Evolutionary conservation across 371 early-diverging fungal genomes (phyloP), one percentile per base, ranked within the genome.

Genomic region (Mortierella sp.): DNA sequence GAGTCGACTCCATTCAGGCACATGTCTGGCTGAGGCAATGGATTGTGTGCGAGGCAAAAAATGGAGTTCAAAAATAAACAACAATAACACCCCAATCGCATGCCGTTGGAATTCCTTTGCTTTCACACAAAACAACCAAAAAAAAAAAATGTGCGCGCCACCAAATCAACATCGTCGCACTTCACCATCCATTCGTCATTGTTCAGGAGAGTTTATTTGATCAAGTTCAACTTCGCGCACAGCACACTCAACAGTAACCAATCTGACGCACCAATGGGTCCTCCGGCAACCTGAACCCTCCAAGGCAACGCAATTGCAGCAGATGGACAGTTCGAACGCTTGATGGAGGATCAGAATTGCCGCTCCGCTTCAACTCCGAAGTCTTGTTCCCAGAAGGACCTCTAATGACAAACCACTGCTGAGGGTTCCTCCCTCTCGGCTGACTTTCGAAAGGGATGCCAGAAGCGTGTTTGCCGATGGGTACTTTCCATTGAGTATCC

Each of bases 401-500:
- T n/a, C n/a, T n/a, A n/a, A n/a, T n/a, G 53, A 10, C 58, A 10
- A 19, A 29, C 7, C 29, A 11, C 8, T 11, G 24, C 4, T 13
- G 29, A 14, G 7, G 16, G 34, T 31, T 55, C 31, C 4, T 55
- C 14, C 29, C 11, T 29, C 11, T 5, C 16, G 19, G 13, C 55
- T 55, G 55, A 55, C 29, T 31, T 19, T 55, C 16, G 5, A 55
- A 53, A 29, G 31, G 31, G 58, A 55, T 31, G 58, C 58, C 58
- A 31, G 58, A 55, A 55, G 31, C 34, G 58, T 55, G 58, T 13
- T 55, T 55, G 58, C 58, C 58, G 58, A 55, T 47, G 58, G 34
- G 24, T 50, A n/a, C n/a, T n/a, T n/a, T n/a, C n/a, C n/a, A n/a
- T n/a, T n/a, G n/a, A n/a, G n/a, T n/a, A n/a, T n/a, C n/a, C n/a